phyloP scores from a whole-genome alignment of 805 yeast genomes.

The Schwanniomyces occidentalis region DNA sequence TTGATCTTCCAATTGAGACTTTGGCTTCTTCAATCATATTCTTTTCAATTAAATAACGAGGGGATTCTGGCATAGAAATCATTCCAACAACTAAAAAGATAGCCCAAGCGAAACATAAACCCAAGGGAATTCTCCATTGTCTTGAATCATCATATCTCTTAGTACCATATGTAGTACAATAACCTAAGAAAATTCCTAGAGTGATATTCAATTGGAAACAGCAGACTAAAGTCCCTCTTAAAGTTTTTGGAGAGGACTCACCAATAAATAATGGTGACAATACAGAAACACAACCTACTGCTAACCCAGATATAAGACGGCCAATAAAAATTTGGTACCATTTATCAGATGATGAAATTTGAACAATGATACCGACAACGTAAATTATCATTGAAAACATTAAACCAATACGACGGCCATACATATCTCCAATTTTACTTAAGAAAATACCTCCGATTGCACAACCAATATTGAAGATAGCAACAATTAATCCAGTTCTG shows the following conservation, averaged over 20 bases:
- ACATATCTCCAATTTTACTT: conserved; percentile 55
- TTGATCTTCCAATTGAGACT: conserved; percentile 53
- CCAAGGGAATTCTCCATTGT: conserved; percentile 71
- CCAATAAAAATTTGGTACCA: conserved; percentile 72
- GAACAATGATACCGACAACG: conserved; percentile 60
- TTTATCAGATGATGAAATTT: conserved; percentile 50
- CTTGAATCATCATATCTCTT: conserved; percentile 49
- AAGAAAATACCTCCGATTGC: conserved; percentile 68
- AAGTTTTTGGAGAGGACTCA: conserved; percentile 67
- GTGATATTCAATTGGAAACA: conserved; percentile 71
- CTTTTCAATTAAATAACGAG: conserved; percentile 58
- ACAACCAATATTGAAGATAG: conserved; percentile 67
- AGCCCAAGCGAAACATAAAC: conserved; percentile 55
- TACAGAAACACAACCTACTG: conserved; percentile 71
- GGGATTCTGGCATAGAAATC: conserved; percentile 67
- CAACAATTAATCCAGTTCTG: conserved; percentile 52
- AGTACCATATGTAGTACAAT: conserved; percentile 65
- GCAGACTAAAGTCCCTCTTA: conserved; percentile 71
- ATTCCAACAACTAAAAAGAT: conserved; percentile 48
- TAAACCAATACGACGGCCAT: conserved; percentile 61
- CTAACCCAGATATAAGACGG: conserved; percentile 69
- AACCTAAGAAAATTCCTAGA: conserved; percentile 69
- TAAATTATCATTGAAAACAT: conserved; percentile 54
- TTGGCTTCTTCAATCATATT: conserved; percentile 54
- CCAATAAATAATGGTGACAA: conserved; percentile 66